phyloP scores from a whole-genome alignment of 768 basidiomycete species.

The Tylopilus plumbeoviolaceoides region DNA sequence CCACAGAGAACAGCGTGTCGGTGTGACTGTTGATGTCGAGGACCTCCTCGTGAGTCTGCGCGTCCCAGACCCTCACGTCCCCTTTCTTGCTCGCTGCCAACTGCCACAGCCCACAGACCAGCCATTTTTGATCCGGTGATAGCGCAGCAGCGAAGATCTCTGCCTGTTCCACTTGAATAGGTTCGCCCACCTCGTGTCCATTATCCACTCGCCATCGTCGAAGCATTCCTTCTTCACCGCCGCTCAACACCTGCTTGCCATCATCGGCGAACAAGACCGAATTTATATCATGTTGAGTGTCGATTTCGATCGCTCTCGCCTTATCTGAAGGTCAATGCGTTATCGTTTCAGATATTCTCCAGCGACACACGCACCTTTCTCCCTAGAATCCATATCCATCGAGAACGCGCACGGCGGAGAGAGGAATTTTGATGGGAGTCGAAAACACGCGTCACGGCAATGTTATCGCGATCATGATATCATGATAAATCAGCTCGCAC shows the following conservation, averaged over 20 bases:
- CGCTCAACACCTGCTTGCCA: not conserved
- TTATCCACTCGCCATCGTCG: not conserved
- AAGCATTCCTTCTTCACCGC: not conserved
- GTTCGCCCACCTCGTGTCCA: not conserved
- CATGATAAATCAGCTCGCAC: too few relatives aligned
- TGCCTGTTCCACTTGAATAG: not conserved
- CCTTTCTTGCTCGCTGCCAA: not conserved
- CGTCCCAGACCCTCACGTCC: not conserved
- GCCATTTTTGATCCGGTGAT: not conserved
- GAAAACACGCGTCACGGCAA: not conserved
- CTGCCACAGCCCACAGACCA: not conserved
- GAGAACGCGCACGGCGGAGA: not conserved
- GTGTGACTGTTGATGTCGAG: not conserved
- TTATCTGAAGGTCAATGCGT: not conserved
- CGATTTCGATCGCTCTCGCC: not conserved
- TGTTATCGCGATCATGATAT: too few relatives aligned
- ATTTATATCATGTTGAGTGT: not conserved
- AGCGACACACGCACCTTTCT: not conserved
- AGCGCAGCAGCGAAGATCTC: not conserved
- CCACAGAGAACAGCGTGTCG: not conserved
- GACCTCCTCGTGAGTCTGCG: not conserved
- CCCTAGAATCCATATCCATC: not conserved
- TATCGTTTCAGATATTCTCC: not conserved
- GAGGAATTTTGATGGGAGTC: not conserved
- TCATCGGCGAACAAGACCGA: not conserved